Evolutionary conservation across 2,329 filamentous ascomycete species (phyloP).

Genomic region (Clonostachys byssicola): DNA sequence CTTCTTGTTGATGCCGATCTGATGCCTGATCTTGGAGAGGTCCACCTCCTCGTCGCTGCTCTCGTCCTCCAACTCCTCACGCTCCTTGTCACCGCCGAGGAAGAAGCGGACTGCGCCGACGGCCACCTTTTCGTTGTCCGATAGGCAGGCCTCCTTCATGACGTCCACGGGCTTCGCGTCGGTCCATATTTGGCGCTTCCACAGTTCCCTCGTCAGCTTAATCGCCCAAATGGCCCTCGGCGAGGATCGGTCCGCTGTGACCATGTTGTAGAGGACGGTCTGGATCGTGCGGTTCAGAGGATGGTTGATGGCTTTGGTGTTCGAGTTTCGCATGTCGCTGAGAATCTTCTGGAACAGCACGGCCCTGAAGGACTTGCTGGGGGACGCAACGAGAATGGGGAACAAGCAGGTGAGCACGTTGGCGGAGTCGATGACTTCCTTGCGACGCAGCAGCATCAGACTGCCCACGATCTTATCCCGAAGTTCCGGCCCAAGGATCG

Average conservation of each 20-base stretch:
- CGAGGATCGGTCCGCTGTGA: constrained; percentile 80
- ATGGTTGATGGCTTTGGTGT: constrained; percentile 85
- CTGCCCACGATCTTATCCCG: constrained; percentile 93
- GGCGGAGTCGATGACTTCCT: constrained; percentile 85
- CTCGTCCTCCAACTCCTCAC: constrained; percentile 88
- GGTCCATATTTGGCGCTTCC: constrained; percentile 95
- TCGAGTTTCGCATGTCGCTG: constrained; percentile 83
- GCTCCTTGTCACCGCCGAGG: constrained; percentile 90
- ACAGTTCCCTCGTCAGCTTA: constrained; percentile 90
- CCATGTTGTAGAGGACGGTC: constrained; percentile 86
- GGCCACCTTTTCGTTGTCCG: constrained; percentile 90
- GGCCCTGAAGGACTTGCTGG: constrained; percentile 81
- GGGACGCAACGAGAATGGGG: constrained; percentile 86
- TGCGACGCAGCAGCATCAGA: constrained; percentile 80
- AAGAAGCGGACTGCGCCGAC: constrained; percentile 89
- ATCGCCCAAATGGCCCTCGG: constrained; percentile 92
- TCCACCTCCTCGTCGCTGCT: constrained; percentile 78
- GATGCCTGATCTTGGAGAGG: constrained; percentile 77
- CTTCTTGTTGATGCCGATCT: constrained; percentile 93
- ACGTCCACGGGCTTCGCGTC: constrained; percentile 94
- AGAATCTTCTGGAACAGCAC: constrained; percentile 87
- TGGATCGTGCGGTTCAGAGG: constrained; percentile 90
- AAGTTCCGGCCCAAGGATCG: constrained; percentile 75
- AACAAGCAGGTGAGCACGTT: constrained; percentile 87
- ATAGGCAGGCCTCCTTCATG: constrained; percentile 89